These are phyloP conservation scores for Auricularia cornea DNA, from an alignment of 768 basidiomycete genomes.

Conservation along the genomic window DNA sequence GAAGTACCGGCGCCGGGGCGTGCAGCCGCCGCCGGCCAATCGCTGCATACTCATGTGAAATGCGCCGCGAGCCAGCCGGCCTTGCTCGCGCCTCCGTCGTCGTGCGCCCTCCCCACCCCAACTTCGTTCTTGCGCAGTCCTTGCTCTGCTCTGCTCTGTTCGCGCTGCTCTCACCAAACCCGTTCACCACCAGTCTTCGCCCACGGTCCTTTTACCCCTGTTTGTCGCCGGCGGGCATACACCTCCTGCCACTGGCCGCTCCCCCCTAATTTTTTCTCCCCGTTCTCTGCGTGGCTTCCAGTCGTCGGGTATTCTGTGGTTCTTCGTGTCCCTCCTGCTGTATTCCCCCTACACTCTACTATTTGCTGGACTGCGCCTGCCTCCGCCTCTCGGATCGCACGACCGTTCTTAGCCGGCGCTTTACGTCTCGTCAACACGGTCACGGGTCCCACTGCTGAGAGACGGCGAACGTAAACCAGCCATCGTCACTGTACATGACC, in stretches of 20 bases:
- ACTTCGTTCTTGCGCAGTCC: background rate
- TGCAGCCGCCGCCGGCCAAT: slow-evolving; percentile 33
- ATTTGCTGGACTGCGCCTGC: too few species aligned
- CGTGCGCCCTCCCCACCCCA: background rate
- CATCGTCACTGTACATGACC: too few species aligned
- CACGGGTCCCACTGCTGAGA: background rate
- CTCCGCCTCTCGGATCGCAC: too few species aligned
- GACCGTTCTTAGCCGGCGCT: background rate
- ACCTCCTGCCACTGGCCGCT: background rate
- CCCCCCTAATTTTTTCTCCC: background rate
- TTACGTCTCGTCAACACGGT: background rate
- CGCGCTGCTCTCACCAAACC: background rate
- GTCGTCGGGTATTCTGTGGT: too few species aligned
- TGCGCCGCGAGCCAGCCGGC: background rate
- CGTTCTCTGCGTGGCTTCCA: too few species aligned
- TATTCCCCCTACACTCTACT: too few species aligned
- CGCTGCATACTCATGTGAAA: slow-evolving; percentile 50
- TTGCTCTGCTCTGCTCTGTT: background rate
- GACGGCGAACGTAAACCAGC: too few species aligned
- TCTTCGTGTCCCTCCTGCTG: too few species aligned
- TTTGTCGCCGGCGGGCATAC: background rate
- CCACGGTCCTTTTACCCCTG: background rate
- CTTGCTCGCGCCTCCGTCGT: background rate
- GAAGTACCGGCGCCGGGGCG: slow-evolving; percentile 44
- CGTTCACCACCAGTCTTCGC: too few species aligned